Evolutionary conservation across 305 asterid species (phyloP).

Genomic region (Rubia tinctorum): DNA sequence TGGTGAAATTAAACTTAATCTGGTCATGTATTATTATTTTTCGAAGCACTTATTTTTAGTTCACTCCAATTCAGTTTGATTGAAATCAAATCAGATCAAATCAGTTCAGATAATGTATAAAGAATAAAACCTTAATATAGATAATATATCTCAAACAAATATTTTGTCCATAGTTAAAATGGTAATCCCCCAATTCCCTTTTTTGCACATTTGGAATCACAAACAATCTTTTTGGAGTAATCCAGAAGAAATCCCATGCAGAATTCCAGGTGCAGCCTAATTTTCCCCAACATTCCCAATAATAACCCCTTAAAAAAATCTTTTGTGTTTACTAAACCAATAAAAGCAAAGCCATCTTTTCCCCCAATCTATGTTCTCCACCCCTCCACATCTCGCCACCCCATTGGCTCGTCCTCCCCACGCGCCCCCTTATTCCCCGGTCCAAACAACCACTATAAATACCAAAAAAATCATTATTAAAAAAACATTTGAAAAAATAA

Average conservation of each 20-base stretch:
- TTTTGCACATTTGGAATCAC: not conserved
- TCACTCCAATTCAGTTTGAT: no score
- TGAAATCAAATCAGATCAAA: no score
- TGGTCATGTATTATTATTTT: no score
- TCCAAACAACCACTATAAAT: not conserved
- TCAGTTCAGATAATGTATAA: no score
- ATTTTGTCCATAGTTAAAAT: not conserved
- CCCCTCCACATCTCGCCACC: slow-evolving; percentile 16
- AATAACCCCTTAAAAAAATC: not conserved
- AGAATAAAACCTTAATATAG: no score
- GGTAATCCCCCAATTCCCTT: not conserved
- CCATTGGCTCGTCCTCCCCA: slow-evolving; percentile 15
- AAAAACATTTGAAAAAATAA: not conserved
- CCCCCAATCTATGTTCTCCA: not conserved
- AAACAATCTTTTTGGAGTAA: slow-evolving; percentile 4
- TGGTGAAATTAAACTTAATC: no score
- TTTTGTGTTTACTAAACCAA: no score
- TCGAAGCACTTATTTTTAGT: no score
- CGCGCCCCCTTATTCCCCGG: slow-evolving; percentile 9
- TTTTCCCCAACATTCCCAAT: slow-evolving; percentile 3
- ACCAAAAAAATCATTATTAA: not conserved
- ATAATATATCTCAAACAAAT: not conserved
- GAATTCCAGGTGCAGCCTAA: not conserved
- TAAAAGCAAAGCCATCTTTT: slow-evolving; percentile 7
- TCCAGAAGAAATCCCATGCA: slow-evolving; percentile 13